Evolutionary conservation across 192 early-diverging fungal species (phyloP).

Genomic region (Phycomyces blakesleeanus): DNA sequence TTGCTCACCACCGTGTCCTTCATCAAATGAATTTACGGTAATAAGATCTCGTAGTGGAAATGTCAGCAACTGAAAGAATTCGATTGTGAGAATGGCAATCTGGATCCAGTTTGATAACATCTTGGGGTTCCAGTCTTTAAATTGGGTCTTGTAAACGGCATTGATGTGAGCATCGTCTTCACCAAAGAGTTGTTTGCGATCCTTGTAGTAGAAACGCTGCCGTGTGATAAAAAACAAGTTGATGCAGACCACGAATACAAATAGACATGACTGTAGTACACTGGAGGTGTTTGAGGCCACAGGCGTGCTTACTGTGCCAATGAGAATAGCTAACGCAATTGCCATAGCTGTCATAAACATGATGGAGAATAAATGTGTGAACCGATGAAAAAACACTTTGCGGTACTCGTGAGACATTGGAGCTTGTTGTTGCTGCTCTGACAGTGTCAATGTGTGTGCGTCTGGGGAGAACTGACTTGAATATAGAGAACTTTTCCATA

Average conservation of each 20-base stretch:
- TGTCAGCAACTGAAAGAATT: constrained; percentile 76
- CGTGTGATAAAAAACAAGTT: constrained; percentile 36
- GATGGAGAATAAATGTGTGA: constrained; percentile 33
- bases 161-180: constrained; percentile 32
- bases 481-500: constrained; percentile 16
- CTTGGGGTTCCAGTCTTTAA: constrained; percentile 26
- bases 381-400: constrained; percentile 24
- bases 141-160: constrained; percentile 32
- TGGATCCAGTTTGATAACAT: constrained; percentile 69
- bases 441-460: neutral
- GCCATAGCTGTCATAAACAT: constrained; percentile 22
- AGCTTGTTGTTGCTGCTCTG: neutral
- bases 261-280: constrained; percentile 24
- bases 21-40: constrained; percentile 17
- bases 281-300: constrained; percentile 3
- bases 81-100: constrained; percentile 63
- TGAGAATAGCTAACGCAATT: constrained; percentile 25
- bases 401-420: constrained; percentile 26
- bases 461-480: neutral
- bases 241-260: constrained; percentile 36
- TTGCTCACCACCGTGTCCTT: neutral
- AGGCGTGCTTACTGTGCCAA: constrained; percentile 18
- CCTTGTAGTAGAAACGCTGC: constrained; percentile 32
- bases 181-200: constrained; percentile 31
- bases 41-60: constrained; percentile 77